phyloP scores from a whole-genome alignment of 1,284 basidiomycete species.

The Naganishia sp. region DNA sequence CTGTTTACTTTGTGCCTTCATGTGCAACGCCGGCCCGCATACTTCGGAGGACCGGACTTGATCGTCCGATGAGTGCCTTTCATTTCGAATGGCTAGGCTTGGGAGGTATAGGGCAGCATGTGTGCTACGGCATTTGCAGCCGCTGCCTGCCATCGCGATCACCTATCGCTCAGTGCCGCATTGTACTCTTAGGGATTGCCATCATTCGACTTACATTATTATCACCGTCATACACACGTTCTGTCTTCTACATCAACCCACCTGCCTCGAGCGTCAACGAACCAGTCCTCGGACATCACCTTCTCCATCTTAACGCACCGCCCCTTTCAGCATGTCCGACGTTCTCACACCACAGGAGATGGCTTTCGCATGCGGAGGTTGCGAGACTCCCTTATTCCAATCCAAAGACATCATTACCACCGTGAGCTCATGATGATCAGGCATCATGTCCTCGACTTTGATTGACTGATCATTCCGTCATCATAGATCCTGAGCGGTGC shows the following conservation, averaged over 20 bases:
- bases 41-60: constrained; percentile 19
- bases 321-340: constrained; percentile 10
- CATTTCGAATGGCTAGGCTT: background rate
- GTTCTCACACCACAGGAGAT: background rate
- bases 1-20: constrained; percentile 15
- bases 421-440: background rate
- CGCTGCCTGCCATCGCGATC: constrained; percentile 5
- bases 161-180: constrained; percentile 3
- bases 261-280: background rate
- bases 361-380: constrained; percentile 20
- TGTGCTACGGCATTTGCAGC: constrained; percentile 5
- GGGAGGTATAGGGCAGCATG: too few species aligned
- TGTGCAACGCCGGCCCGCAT: constrained; percentile 13
- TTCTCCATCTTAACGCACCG: background rate
- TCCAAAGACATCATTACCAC: constrained; percentile 28
- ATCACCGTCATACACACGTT: too few species aligned
- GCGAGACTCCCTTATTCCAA: constrained; percentile 24
- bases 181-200: background rate
- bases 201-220: too few species aligned
- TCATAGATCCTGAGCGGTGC: constrained; percentile 24
- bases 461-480: background rate
- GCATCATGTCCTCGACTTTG: background rate
- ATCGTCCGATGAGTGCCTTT: constrained; percentile 10
- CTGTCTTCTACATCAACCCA: background rate
- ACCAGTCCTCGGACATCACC: background rate